Base-by-base conservation (phyloP, 192 early-diverging fungal genomes). In the Thoreauomyces humboldtii region DNA sequence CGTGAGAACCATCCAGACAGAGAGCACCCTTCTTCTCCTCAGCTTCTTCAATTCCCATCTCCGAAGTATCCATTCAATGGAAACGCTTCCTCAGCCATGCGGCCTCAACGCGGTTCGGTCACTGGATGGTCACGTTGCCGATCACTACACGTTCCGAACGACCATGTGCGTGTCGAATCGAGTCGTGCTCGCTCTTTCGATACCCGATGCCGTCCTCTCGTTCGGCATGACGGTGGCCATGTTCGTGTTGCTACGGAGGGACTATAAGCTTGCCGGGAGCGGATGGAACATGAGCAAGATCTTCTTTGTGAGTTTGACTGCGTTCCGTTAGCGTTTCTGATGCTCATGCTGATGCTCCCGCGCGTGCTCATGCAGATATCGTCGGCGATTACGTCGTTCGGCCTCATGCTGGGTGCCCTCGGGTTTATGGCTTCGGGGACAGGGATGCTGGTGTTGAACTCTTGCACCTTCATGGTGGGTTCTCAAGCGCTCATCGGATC, bases 401-500 rank as follows among this genome's bases (percentile, higher is more conserved):
- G 62, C n/a, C 37, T 64, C 7, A 54, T 64, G 62, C 27, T 64
- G 21, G 62, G 62, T 9, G 51, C 45, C 2, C 12, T 64, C 7
- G 62, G 46, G 1, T 48, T 64, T 15, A 35, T 64, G 51, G 50
- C 50, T 7, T 51, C 28, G 15, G 62, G 62, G 12, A 2, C 45
- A 35, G 47, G 45, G n/a, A 42, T 53, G 46, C 15, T 46, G 17
- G 37, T 64, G 4, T 32, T 64, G 46, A 64, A 36, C 35, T 54
- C 62, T 9, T 38, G 51, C 45, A 46, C 46, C 9, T 64, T 24
- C 22, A 34, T 64, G 21, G 51, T 64, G 15, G 62, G 62, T 4
- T 64, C 62, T 5, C 45, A 64, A 46, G 5, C 62, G 54, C 62
- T 64, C 51, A 64, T 64, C 45, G 47, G 17, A 1, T 47, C 50